Evolutionary conservation across 371 early-diverging fungal genomes (phyloP).

Genomic region (Mucor circinelloides): DNA sequence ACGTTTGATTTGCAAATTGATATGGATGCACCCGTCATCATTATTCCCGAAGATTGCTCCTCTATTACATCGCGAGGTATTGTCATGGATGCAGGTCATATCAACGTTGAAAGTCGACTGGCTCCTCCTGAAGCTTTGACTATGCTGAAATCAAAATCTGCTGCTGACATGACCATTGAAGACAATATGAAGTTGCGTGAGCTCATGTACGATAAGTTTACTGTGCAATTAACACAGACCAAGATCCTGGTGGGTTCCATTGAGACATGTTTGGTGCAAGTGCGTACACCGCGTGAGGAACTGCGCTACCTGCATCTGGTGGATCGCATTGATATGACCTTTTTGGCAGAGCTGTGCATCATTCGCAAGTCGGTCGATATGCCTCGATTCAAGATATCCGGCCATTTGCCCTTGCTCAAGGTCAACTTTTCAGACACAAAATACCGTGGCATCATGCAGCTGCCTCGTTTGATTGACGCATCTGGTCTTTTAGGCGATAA

Average conservation of each 20-base stretch:
- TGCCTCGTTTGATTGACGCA: slow-evolving; percentile 62
- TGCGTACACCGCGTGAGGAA: slow-evolving; percentile 46
- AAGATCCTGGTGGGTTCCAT: slow-evolving; percentile 87
- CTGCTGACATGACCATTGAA: slow-evolving; percentile 58
- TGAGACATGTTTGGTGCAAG: slow-evolving; percentile 71
- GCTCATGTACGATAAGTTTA: slow-evolving; percentile 92
- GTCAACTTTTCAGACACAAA: slow-evolving; percentile 94
- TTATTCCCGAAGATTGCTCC: slow-evolving; percentile 88
- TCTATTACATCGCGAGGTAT: slow-evolving; percentile 68
- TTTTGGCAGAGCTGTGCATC: slow-evolving; percentile 85
- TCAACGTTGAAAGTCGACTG: slow-evolving; percentile 83
- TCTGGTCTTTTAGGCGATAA: slow-evolving; percentile 38
- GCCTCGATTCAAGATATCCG: slow-evolving; percentile 78
- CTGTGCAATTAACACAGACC: slow-evolving; percentile 78
- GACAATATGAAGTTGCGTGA: slow-evolving; percentile 74
- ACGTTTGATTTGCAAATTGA: slow-evolving; percentile 91
- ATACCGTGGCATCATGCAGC: slow-evolving; percentile 88
- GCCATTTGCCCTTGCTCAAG: slow-evolving; percentile 84
- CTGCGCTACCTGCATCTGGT: slow-evolving; percentile 76
- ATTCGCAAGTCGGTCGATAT: slow-evolving; percentile 77
- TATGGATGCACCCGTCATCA: slow-evolving; percentile 95
- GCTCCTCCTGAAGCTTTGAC: slow-evolving; percentile 72
- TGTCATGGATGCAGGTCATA: slow-evolving; percentile 93
- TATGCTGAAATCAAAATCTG: slow-evolving; percentile 70
- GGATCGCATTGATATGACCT: slow-evolving; percentile 85